Percentiles rank a stretch among this genome's conserved stretches.
Conservation (phyloP, 306 rosid species). For the Boehmeria nivea region DNA sequence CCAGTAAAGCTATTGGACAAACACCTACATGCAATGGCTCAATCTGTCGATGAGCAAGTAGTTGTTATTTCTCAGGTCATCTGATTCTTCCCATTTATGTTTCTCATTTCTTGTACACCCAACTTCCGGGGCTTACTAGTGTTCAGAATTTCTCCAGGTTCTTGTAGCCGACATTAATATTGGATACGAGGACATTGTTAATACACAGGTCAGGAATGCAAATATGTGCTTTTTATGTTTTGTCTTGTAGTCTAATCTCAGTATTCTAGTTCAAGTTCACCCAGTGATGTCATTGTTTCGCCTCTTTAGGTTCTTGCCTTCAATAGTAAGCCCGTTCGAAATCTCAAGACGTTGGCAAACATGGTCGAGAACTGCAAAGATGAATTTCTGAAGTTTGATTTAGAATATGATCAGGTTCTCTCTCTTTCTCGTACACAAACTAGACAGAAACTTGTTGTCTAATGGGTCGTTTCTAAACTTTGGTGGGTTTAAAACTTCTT, state of each 20-base stretch:
- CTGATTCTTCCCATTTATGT: background rate
- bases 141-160: slow-evolving; percentile 44
- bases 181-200: slow-evolving; percentile 74
- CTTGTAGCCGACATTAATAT: slow-evolving; percentile 78
- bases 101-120: slow-evolving; percentile 7
- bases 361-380: slow-evolving; percentile 68
- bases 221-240: background rate
- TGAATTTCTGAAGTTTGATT: slow-evolving; percentile 61
- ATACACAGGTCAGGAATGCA: slow-evolving; percentile 75
- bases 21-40: slow-evolving; percentile 67
- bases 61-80: slow-evolving; percentile 81
- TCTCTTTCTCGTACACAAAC: background rate
- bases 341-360: slow-evolving; percentile 60
- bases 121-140: background rate
- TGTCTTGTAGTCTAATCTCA: background rate
- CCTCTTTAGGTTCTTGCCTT: slow-evolving; percentile 53
- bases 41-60: slow-evolving; percentile 66
- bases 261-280: background rate
- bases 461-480: no score
- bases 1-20: slow-evolving; percentile 84
- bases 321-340: slow-evolving; percentile 60
- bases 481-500: slow-evolving; percentile 8
- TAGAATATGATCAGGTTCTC: slow-evolving; percentile 69
- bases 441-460: background rate
- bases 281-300: slow-evolving; percentile 2